phyloP scores from a whole-genome alignment of 2,329 filamentous ascomycete species.

The Trichoderma breve region DNA sequence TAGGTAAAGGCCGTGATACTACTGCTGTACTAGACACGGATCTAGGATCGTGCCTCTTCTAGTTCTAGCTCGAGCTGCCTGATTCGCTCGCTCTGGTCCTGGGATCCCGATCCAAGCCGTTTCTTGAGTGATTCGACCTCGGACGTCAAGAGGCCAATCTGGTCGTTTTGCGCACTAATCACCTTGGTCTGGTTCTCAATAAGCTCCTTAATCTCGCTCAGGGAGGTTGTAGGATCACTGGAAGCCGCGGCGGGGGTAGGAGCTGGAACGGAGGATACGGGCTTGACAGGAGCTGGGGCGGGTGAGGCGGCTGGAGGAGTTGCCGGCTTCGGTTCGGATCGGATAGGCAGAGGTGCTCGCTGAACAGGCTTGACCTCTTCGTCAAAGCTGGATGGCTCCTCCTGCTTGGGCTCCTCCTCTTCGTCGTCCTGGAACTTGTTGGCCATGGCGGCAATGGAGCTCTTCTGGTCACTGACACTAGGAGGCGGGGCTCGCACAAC shows the following conservation, averaged over 20 bases:
- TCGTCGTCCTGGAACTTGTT: constrained; percentile 78
- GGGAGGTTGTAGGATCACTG: constrained; percentile 56
- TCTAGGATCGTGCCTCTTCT: constrained; percentile 59
- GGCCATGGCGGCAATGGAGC: constrained; percentile 80
- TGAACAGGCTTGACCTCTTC: constrained; percentile 75
- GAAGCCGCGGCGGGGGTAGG: constrained; percentile 34
- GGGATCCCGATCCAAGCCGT: constrained; percentile 57
- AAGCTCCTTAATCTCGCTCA: constrained; percentile 74
- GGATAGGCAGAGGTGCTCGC: constrained; percentile 46
- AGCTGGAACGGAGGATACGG: constrained; percentile 29
- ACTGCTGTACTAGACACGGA: not conserved
- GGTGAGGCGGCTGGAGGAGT: constrained; percentile 34
- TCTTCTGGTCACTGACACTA: constrained; percentile 79
- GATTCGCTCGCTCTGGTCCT: constrained; percentile 67
- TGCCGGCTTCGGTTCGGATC: constrained; percentile 42
- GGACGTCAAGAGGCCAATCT: constrained; percentile 65
- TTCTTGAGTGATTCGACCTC: constrained; percentile 82
- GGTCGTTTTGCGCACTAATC: constrained; percentile 72
- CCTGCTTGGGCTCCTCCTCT: constrained; percentile 52
- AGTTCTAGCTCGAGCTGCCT: constrained; percentile 66
- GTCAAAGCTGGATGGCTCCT: constrained; percentile 80
- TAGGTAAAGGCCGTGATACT: not conserved
- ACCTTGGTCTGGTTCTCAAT: constrained; percentile 75
- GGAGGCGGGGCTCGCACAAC: constrained; percentile 51
- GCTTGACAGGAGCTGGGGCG: constrained; percentile 16